These are phyloP conservation scores for Pistacia atlantica DNA, from an alignment of 345 rosid genomes.

Conservation along the genomic window DNA sequence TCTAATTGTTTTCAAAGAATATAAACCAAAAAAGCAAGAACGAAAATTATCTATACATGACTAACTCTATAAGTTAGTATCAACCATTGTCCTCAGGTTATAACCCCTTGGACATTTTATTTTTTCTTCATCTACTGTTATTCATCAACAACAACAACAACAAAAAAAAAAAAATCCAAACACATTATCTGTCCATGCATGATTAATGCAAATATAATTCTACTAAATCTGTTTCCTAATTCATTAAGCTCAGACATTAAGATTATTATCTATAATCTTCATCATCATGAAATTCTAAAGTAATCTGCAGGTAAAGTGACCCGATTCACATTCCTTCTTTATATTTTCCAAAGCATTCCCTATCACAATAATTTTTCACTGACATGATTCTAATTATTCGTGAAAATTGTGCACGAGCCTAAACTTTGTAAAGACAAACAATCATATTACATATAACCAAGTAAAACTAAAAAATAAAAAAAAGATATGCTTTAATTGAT, in stretches of 20 bases:
- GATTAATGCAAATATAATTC: neutral
- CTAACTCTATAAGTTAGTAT: neutral
- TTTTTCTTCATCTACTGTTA: neutral
- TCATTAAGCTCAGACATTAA: neutral
- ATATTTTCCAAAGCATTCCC: neutral
- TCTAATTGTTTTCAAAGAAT: neutral
- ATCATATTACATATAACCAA: neutral
- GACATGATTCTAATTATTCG: neutral
- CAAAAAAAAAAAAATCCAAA: neutral
- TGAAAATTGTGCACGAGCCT: constrained; percentile 2
- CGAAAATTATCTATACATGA: too few relatives aligned
- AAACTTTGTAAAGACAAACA: neutral
- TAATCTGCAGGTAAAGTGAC: neutral
- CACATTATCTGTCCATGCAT: neutral
- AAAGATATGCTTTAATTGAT: neutral
- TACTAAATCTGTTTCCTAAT: neutral
- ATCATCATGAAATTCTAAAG: neutral
- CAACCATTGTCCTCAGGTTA: neutral
- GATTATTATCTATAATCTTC: neutral
- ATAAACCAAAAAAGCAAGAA: neutral
- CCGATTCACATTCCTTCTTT: neutral
- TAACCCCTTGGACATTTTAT: neutral
- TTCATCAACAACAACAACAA: too few relatives aligned
- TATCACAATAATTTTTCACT: neutral
- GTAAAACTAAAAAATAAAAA: neutral